Percentiles rank a stretch among this genome's conserved stretches.
Conservation (phyloP, 176 grass and related monocot species). For the Lolium multiflorum region DNA sequence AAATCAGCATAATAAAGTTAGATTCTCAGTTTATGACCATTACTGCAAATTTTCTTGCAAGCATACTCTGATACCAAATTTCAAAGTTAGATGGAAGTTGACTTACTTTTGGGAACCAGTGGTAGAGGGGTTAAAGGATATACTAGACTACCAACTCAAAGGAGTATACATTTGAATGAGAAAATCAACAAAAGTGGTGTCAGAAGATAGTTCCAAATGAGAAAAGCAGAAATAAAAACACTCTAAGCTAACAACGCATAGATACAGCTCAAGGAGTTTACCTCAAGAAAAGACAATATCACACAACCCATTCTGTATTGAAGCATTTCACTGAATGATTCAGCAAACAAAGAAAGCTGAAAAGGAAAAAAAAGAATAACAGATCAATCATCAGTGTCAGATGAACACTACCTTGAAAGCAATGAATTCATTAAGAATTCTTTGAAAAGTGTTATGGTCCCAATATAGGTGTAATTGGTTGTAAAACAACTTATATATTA, state of each 20-base stretch:
- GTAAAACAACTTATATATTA: no score
- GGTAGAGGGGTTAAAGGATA: not conserved
- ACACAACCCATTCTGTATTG: conserved; percentile 92
- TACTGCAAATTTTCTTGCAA: not conserved
- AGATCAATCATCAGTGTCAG: conserved; percentile 37
- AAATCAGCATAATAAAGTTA: not conserved
- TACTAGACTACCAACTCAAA: conserved; percentile 8
- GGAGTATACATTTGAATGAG: not conserved
- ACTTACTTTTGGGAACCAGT: conserved; percentile 9
- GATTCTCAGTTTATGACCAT: not conserved
- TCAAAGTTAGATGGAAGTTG: not conserved
- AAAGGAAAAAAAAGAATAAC: conserved; percentile 34
- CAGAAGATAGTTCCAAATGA: not conserved
- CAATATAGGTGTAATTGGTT: not conserved
- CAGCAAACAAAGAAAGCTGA: conserved; percentile 97
- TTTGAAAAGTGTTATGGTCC: not conserved
- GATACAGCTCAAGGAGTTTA: conserved; percentile 49
- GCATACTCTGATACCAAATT: conserved; percentile 1
- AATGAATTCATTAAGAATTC: conserved; percentile 9
- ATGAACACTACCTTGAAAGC: conserved; percentile 18
- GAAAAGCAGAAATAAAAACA: not conserved
- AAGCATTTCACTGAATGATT: conserved; percentile 98
- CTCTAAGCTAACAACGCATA: conserved; percentile 35
- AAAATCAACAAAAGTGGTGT: not conserved
- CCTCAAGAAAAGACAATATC: conserved; percentile 95